Evolutionary conservation across 2,329 filamentous ascomycete species (phyloP).

Genomic region (Furcasterigmium furcatum): DNA sequence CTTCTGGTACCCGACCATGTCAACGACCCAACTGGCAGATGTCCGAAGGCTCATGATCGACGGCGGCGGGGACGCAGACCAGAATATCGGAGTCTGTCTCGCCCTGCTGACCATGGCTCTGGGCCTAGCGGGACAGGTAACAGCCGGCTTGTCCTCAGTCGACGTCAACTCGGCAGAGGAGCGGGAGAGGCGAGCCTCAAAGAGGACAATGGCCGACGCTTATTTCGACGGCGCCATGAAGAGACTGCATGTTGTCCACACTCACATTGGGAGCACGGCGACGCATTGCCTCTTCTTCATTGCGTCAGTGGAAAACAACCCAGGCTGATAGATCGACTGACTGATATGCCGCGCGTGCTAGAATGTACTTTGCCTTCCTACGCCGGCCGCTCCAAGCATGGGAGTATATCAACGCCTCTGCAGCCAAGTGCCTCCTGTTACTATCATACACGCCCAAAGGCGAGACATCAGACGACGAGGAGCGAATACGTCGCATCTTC

Average conservation of each 20-base stretch:
- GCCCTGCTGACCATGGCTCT: conserved; percentile 43
- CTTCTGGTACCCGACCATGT: conserved; percentile 51
- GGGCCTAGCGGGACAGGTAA: conserved; percentile 40
- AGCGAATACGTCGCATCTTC: conserved; percentile 47
- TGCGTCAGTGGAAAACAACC: conserved; percentile 28
- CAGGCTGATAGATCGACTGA: neutral
- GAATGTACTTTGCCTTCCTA: conserved; percentile 47
- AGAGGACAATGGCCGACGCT: conserved; percentile 32
- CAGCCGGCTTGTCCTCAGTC: conserved; percentile 19
- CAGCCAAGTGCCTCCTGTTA: conserved; percentile 46
- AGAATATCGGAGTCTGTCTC: conserved; percentile 32
- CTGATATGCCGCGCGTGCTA: conserved; percentile 7
- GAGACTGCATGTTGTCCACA: conserved; percentile 40
- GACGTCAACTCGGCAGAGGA: conserved; percentile 18
- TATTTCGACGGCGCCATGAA: conserved; percentile 45
- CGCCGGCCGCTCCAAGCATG: conserved; percentile 48
- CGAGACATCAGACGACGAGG: conserved; percentile 34
- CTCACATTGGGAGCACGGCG: conserved; percentile 40
- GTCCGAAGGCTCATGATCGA: conserved; percentile 26
- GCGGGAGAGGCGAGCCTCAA: conserved; percentile 22
- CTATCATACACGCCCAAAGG: conserved; percentile 36
- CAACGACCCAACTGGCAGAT: conserved; percentile 29
- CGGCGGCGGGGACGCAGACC: conserved; percentile 30
- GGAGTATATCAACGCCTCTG: conserved; percentile 46
- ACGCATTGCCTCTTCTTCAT: conserved; percentile 48